Base-by-base conservation (phyloP, 2,329 filamentous ascomycete species). In the Arachnopeziza araneosa region DNA sequence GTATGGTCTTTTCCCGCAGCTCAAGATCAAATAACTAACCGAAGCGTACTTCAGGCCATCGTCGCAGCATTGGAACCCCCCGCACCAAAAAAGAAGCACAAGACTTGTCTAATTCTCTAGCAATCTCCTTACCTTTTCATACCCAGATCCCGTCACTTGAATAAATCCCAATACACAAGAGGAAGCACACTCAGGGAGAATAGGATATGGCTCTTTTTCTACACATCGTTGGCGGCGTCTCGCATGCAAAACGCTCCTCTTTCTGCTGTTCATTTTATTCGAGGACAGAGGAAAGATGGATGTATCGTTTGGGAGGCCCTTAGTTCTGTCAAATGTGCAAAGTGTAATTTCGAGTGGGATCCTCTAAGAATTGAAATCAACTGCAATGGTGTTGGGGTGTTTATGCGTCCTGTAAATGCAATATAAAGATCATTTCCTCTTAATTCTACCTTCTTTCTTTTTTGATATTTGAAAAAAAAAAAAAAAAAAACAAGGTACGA, bases 41-140 rank as follows among this genome's bases (percentile, higher is more conserved):
- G 48, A 60, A 21, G 55, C 26, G 36, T 24, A 4, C 55, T 52
- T 59, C 65, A 96, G 93, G 93, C 93, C 26, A 98, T 98, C 70
- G 93, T 98, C 66, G 93, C 93, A 65, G 93, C 93, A 50, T 81
- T 98, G 66, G 93, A 98, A 77, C 93, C 93, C 51, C 90, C 90
- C 23, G 82, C 86, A 62, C 86, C 87, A 58, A 95, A 93, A 83
- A 92, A 91, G 80, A 88, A 84, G 77, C 79, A 76, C 63, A 81
- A 83, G 75, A 88, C 83, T 75, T 93, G 89, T 76, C 78, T 85
- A 66, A 76, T 93, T 74, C 82, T 92, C 73, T 93, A 68, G 68
- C 26, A 57, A 30, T 9, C 26, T 30, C 32, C 36, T 44, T 17
- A 14, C 36, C 36, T 44, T 54, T 24, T 52, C 50, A 56, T 26